phyloP scores from a whole-genome alignment of 208 protist genomes.

The Trypanosoma lewisi region DNA sequence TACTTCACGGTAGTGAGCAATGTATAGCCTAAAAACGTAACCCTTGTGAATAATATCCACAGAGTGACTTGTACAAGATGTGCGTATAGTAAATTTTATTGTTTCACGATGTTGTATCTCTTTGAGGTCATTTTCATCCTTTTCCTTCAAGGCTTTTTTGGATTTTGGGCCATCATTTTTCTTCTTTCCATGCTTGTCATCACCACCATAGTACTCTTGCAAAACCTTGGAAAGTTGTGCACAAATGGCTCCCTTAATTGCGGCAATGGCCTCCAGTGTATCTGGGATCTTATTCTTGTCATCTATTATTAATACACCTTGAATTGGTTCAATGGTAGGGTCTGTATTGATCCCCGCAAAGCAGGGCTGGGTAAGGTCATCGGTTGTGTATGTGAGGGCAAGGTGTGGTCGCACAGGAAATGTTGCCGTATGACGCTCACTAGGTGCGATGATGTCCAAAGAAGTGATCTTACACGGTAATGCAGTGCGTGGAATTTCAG shows the following conservation, averaged over 20 bases:
- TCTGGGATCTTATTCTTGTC: conserved; percentile 85
- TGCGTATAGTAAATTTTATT: conserved; percentile 30
- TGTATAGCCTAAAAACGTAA: conserved; percentile 85
- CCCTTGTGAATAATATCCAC: conserved; percentile 80
- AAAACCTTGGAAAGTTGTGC: conserved; percentile 80
- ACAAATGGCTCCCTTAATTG: conserved; percentile 86
- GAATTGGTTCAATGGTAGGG: conserved; percentile 68
- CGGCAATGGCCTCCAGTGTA: conserved; percentile 74
- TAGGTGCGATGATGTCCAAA: conserved; percentile 73
- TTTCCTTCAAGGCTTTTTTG: background rate
- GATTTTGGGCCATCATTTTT: too few relatives aligned
- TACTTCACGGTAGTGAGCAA: conserved; percentile 86
- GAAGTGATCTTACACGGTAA: conserved; percentile 76
- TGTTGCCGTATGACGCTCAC: conserved; percentile 65
- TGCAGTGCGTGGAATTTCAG: conserved; percentile 46
- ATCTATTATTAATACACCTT: conserved; percentile 81
- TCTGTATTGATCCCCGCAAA: conserved; percentile 61
- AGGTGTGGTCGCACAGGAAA: conserved; percentile 81
- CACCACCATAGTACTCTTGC: conserved; percentile 39
- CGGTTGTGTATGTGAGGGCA: conserved; percentile 67
- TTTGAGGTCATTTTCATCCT: conserved; percentile 12
- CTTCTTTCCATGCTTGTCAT: background rate
- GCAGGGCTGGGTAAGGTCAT: conserved; percentile 37
- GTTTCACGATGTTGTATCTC: conserved; percentile 12
- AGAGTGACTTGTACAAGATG: conserved; percentile 62